Evolutionary conservation across 2,329 filamentous ascomycete species (phyloP), one percentile per base, ranked within the genome.

Genomic region (Sporothrix pseudoabietina): DNA sequence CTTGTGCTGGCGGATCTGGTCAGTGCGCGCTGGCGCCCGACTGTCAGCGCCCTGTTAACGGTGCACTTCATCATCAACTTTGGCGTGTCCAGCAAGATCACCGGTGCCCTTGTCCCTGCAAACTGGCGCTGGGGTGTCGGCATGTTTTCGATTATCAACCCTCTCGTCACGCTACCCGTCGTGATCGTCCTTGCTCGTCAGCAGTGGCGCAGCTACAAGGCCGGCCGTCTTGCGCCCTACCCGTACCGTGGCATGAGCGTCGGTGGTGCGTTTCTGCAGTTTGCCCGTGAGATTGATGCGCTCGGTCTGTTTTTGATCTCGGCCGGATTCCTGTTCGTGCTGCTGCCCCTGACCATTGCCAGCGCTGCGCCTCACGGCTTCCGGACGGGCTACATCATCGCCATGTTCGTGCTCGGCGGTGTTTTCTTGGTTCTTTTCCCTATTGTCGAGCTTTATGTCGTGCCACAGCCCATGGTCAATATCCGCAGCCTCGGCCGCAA

Each of bases 81-180:
- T 47, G 61, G 88, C 4, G 80, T 87, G 76, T 89, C 85, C 4
- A 84, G 87, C 0, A 90, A 87, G 84, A 82, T 86, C 19, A 85
- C 87, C 1, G 85, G 86, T 1, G 82, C 84, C 61, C 82, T 88
- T 16, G 57, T 39, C 30, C 57, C 57, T 12, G 16, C 4, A 39
- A 83, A 80, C 12, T 88, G 86, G 87, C 81, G 85, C 76, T 88
- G 87, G 87, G 87, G 87, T 7, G 87, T 87, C 74, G 87, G 84
- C 16, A 87, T 89, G 78, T 85, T 87, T 80, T 84, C 85, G 10
- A 84, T 89, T 71, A 80, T 88, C 30, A 81, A 87, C 74, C 87
- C 86, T 80, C 79, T 87, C n/a, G 83, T 83, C 54, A 86, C 85
- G 35, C 79, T 83, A 35, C 85, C 86, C 30, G 82, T 88, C 47